phyloP scores from a whole-genome alignment of 257 asterid genomes.

The Capsicum chinense region DNA sequence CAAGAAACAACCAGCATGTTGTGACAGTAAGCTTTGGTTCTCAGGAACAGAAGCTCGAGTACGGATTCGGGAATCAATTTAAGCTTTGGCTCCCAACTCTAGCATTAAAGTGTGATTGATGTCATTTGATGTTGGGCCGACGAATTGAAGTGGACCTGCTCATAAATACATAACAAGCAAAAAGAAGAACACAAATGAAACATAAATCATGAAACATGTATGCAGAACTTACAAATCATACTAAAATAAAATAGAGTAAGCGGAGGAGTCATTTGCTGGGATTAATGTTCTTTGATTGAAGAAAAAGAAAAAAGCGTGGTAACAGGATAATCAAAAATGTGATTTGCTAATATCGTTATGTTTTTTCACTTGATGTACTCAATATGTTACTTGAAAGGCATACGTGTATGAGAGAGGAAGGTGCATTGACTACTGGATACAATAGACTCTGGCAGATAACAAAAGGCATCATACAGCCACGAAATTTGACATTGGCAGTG shows the following conservation, averaged over 20 bases:
- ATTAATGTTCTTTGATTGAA: not conserved
- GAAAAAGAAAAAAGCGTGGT: not conserved
- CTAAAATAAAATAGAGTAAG: not conserved
- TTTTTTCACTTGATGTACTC: not conserved
- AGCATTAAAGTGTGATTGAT: constrained; percentile 80
- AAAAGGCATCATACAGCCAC: not conserved
- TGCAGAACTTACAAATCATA: constrained; percentile 9
- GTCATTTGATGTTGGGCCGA: constrained; percentile 68
- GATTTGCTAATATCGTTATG: not conserved
- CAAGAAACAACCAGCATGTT: constrained; percentile 2
- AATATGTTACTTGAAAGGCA: not conserved
- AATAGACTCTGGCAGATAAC: not conserved
- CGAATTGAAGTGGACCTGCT: constrained; percentile 91
- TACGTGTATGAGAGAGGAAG: not conserved
- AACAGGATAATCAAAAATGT: not conserved
- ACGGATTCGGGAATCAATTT: constrained; percentile 22
- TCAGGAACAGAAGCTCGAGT: not conserved
- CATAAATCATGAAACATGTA: not conserved
- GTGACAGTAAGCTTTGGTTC: not conserved
- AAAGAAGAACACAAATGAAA: not conserved
- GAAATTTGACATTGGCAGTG: not conserved
- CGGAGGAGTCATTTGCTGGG: not conserved
- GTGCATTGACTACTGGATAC: not conserved
- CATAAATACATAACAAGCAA: constrained; percentile 11
- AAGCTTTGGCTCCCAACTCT: constrained; percentile 69